Evolutionary conservation across 441 rosid genomes (phyloP), one percentile per base, ranked within the genome.

Genomic region (Pelargonium citronellum): DNA sequence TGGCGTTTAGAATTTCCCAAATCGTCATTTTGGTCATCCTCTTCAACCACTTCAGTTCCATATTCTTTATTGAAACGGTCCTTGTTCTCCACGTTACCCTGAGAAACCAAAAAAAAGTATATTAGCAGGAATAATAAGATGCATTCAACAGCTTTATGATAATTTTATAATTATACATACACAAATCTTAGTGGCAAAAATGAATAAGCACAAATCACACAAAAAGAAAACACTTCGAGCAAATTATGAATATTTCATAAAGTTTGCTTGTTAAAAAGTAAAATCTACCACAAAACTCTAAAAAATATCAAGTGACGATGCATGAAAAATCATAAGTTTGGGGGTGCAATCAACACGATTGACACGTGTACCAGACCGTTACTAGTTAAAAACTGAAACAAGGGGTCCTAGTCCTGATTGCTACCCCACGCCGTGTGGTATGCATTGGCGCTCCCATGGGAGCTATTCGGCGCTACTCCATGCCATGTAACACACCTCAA

Each of bases 1-100:
- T 67, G 79, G 46, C 74, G 34, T 39, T 63, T 79, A 17, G 77
- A 53, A 47, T 73, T 79, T 60, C 64, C 75, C 68, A 68, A 67
- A 73, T 66, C 74, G 53, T 67, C 64, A 74, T 70, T 73, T 15
- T 62, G 63, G 58, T 75, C 90, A 43, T 68, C 72, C 13, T 71
- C 86, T 73, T 79, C 85, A 73, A 72, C 91, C 66, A 78, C 88
- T 74, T 78, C 89, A 83, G 77, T 66, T 78, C 97, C 99, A 84
- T 86, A 95, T 73, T 90, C 91, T 65, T 80, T 67, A 78, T 71
- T 60, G 73, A 95, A 95, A 74, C 93, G 97, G 62, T 85, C 96
- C 79, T 80, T 75, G 75, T 89, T 81, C 81, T 91, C 97, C 30
- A 95, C 96, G 76, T 82, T 87, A 71, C 80, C 91, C 99, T 95